Base-by-base conservation (phyloP, 192 early-diverging fungal species). In the Linnemannia schmuckeri region DNA sequence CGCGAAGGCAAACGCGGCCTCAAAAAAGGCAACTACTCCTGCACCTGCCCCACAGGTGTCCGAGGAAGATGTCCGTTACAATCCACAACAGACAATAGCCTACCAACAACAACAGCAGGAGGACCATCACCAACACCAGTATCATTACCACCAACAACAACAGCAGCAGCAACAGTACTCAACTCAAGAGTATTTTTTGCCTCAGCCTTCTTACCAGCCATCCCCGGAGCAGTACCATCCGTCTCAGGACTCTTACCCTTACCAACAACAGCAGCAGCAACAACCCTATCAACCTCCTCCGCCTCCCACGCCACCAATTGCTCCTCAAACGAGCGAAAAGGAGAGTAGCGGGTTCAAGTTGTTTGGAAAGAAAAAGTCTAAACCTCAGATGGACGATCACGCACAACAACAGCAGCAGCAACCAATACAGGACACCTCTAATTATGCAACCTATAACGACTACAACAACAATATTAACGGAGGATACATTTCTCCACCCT, bases 301-400 rank as follows among this genome's bases (percentile, higher is more conserved):
- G 10, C 61, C 61, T 66, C 61, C n/a, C 8, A 63, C 27, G 8
- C 57, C 27, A 2, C 27, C 61, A 33, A 35, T 66, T 33, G 61
- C 12, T 33, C 61, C 61, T 74, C 38, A 66, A 15, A 35, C 47
- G 7, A 44, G 44, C 8, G 71, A 66, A 27, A 27, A 40, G 22
- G 78, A 76, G 9, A 75, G 42, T 33, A 63, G 42, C 22, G 69
- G 72, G 0, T 78, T 55, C n/a, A 46, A 35, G 12, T 4, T 76
- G 1, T 69, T 57, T 47, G 72, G 70, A 6, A 87, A 81, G 76
- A 87, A 87, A n/a, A 47, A 68, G 10, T 78, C 85, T 5, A 87
- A 81, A 33, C 71, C 79, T 12, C 79, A 81, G 35, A 54, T 72
- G 15, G 68, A 79, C 9, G 61, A 71, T 0, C 27, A 54, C 15